Conservation (phyloP, 1,284 basidiomycete species). For the Ustilago tritici region DNA sequence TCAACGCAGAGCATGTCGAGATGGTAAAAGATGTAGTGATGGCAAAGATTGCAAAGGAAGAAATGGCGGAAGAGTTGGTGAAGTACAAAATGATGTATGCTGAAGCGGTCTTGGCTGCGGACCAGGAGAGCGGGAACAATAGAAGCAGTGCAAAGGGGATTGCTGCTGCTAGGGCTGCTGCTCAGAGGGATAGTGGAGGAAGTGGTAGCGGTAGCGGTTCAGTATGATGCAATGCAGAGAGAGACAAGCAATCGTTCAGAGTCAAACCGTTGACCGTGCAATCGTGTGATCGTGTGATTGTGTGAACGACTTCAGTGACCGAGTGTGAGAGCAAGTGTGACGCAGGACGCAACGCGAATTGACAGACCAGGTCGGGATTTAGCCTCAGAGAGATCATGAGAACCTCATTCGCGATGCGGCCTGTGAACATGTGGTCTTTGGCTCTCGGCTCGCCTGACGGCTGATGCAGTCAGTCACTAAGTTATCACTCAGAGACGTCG, state of each 20-base stretch:
- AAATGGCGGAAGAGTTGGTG: conserved; percentile 67
- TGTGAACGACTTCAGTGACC: neutral
- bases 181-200: conserved; percentile 16
- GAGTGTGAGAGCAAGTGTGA: neutral
- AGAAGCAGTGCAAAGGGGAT: conserved; percentile 23
- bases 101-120: conserved; percentile 55
- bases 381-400: too few relatives aligned
- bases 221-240: neutral
- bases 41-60: conserved; percentile 67
- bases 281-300: neutral
- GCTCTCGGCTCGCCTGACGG: too few relatives aligned
- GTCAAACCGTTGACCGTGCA: neutral
- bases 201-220: conserved; percentile 15
- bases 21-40: conserved; percentile 66
- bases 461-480: neutral
- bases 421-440: too few relatives aligned
- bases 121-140: conserved; percentile 36
- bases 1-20: conserved; percentile 66
- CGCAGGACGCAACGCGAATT: too few relatives aligned
- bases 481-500: neutral
- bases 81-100: conserved; percentile 68
- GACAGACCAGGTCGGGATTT: too few relatives aligned
- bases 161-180: neutral
- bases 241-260: neutral
- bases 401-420: too few relatives aligned